Conservation (phyloP, 768 basidiomycete species). For the Suillus weaverae region DNA sequence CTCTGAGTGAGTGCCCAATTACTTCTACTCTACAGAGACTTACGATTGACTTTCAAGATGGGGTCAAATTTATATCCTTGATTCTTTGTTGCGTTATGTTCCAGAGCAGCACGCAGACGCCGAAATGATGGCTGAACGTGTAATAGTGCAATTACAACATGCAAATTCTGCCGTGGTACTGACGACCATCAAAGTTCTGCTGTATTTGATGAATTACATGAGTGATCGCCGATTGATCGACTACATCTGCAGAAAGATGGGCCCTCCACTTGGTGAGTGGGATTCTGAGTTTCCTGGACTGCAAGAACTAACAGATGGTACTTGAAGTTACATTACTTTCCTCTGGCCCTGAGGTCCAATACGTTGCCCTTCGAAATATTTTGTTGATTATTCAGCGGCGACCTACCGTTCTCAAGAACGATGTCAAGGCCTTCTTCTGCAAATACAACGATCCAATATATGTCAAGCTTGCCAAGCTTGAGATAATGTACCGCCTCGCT, state of each 20-base stretch:
- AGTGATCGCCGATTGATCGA: constrained; percentile 83
- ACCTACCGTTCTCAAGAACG: constrained; percentile 89
- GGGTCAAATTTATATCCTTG: constrained; percentile 98
- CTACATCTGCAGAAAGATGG: constrained; percentile 95
- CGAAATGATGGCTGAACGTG: constrained; percentile 92
- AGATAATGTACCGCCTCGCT: constrained; percentile 98
- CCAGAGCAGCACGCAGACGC: constrained; percentile 87
- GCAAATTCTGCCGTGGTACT: constrained; percentile 99
- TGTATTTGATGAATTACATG: constrained; percentile 99
- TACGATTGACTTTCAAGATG: constrained; percentile 56
- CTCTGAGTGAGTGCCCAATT: constrained; percentile 75
- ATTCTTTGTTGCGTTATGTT: constrained; percentile 91
- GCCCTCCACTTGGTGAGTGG: constrained; percentile 82
- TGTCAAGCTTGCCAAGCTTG: constrained; percentile 95
- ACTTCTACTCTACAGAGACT: constrained; percentile 8
- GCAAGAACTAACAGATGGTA: constrained; percentile 8
- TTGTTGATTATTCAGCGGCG: constrained; percentile 95
- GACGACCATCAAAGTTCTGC: constrained; percentile 93
- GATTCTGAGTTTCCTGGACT: not conserved
- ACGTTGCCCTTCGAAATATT: constrained; percentile 95
- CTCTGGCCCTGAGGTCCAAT: constrained; percentile 98
- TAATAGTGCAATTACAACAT: constrained; percentile 91
- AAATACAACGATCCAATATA: constrained; percentile 99
- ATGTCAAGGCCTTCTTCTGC: constrained; percentile 99
- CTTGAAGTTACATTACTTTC: constrained; percentile 85